phyloP scores from a whole-genome alignment of 371 early-diverging fungal genomes.

The Sporodiniella umbellata region DNA sequence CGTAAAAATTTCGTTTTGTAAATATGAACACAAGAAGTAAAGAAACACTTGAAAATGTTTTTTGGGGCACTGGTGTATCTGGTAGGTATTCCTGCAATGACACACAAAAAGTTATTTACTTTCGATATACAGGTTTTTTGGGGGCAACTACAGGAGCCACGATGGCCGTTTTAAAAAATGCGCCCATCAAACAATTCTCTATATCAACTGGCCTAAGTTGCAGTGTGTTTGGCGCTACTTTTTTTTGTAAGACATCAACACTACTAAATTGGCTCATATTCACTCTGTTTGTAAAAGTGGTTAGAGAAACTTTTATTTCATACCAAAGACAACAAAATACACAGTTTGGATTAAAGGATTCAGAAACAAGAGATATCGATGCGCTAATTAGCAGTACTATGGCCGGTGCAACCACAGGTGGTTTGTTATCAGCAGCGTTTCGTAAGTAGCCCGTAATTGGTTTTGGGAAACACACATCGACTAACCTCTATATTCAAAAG shows the following conservation, averaged over 20 bases:
- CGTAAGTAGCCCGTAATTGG: too few relatives aligned
- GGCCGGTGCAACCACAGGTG: slow-evolving; percentile 59
- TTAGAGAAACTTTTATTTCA: slow-evolving; percentile 52
- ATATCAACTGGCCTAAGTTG: slow-evolving; percentile 38
- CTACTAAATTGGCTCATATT: too few relatives aligned
- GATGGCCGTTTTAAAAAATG: slow-evolving; percentile 42
- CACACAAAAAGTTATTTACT: background rate
- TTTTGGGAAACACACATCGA: too few relatives aligned
- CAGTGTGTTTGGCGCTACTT: slow-evolving; percentile 45
- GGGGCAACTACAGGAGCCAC: slow-evolving; percentile 52
- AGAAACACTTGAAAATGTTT: slow-evolving; percentile 16
- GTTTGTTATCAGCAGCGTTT: slow-evolving; percentile 46
- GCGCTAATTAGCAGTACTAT: slow-evolving; percentile 54
- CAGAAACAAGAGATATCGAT: slow-evolving; percentile 55
- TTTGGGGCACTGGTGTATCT: slow-evolving; percentile 13
- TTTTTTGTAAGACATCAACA: slow-evolving; percentile 31
- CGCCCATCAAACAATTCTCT: slow-evolving; percentile 33
- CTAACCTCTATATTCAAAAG: too few relatives aligned
- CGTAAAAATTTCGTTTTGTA: too few relatives aligned
- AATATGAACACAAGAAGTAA: slow-evolving; percentile 12
- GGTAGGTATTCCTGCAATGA: slow-evolving; percentile 12
- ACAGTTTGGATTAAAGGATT: slow-evolving; percentile 54
- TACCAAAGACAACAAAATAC: slow-evolving; percentile 55
- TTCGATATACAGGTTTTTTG: slow-evolving; percentile 3
- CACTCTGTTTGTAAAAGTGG: slow-evolving; percentile 20